Base-by-base conservation (phyloP, 1,284 basidiomycete species). In the Caloboletus firmus region DNA sequence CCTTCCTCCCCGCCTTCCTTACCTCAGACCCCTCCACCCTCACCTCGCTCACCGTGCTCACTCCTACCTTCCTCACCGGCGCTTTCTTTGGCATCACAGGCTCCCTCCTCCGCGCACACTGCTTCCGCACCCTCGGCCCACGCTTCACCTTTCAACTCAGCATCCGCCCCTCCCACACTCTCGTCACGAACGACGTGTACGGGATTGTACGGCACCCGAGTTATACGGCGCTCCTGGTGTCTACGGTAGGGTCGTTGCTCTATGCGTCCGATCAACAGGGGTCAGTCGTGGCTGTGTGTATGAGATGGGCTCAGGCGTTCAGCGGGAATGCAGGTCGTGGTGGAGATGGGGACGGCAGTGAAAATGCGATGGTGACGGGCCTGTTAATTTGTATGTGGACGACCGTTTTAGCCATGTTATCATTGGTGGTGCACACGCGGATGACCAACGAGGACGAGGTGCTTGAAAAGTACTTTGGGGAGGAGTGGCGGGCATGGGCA, bases 401-500 rank as follows among this genome's bases (percentile, higher is more conserved):
- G 26, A 28, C 26, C 26, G 5, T 28, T 5, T 11, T 53, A 8
- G 20, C 7, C 3, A 0, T n/a, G 1, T 0, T 45, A 6, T 32
- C 0, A 1, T 3, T 28, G 17, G 0, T 4, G 18, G 0, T 52
- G 5, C 0, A 1, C 22, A 8, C 8, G n/a, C 59, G 63, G 37
- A 65, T 65, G 46, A 20, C 55, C 43, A 54, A 26, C 34, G 78
- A 79, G 58, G 78, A 79, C 28, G 60, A 59, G 34, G 72, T 76
- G 51, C 60, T 79, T 36, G 64, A 67, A 39, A 57, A 61, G 22
- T 52, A 60, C 35, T 77, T 77, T 62, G 74, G 74, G 3, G 57
- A 64, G 22, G 70, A 69, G 47, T 79, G 78, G 79, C 66, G 66
- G 35, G 54, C 51, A 22, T 79, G 77, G 75, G 68, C 71, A 6